These are phyloP conservation scores for Rhodosporidiobolus odoratus DNA, from an alignment of 768 basidiomycete genomes.

Conservation along the genomic window DNA sequence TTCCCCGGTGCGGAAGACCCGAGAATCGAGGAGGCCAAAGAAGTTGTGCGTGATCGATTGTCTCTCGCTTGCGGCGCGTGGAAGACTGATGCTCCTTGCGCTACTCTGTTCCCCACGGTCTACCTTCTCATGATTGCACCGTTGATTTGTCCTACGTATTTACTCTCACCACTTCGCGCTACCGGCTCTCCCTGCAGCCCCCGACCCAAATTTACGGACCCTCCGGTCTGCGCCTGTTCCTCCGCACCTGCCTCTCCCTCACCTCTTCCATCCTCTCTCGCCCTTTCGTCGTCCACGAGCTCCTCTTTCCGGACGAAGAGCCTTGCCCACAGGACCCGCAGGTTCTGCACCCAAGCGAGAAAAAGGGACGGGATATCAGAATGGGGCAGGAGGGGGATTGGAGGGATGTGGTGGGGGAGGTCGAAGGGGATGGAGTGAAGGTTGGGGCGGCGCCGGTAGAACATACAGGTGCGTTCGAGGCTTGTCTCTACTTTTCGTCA, in stretches of 20 bases:
- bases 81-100: no score
- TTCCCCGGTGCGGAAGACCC: slow-evolving; percentile 9
- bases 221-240: slow-evolving; percentile 66
- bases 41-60: slow-evolving; percentile 4
- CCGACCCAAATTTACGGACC: slow-evolving; percentile 72
- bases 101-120: no score
- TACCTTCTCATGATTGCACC: no score
- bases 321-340: slow-evolving; percentile 48
- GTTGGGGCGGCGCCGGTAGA: slow-evolving; percentile 65
- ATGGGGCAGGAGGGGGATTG: slow-evolving; percentile 61
- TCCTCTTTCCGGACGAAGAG: slow-evolving; percentile 58
- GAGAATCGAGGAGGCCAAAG: slow-evolving; percentile 8
- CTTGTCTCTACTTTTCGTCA: neutral
- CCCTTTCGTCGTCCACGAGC: slow-evolving; percentile 71
- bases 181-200: slow-evolving; percentile 49
- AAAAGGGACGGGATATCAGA: slow-evolving; percentile 58
- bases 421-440: slow-evolving; percentile 52
- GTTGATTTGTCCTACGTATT: no score
- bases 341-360: slow-evolving; percentile 61
- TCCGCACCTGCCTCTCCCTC: slow-evolving; percentile 65
- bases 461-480: slow-evolving; percentile 60
- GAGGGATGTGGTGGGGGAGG: slow-evolving; percentile 53
- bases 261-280: slow-evolving; percentile 61
- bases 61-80: no score
- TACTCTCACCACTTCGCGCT: neutral